Evolutionary conservation across 768 basidiomycete genomes (phyloP), one percentile per base, ranked within the genome.

Genomic region (Jaapia argillacea): DNA sequence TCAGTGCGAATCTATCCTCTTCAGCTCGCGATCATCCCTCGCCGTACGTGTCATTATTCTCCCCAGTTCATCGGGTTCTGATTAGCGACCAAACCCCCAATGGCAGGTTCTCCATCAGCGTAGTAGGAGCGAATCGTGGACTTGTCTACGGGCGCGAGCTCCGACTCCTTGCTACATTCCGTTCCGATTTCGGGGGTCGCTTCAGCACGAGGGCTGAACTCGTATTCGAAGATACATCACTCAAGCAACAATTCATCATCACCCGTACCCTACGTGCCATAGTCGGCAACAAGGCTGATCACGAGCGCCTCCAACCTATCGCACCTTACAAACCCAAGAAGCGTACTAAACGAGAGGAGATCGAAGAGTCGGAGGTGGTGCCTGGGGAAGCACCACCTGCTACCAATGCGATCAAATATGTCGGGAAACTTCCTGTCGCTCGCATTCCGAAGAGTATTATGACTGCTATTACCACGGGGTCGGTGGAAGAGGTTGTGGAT

Each of bases 171-270:
- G 43, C 75, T 18, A 56, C 46, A 0, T 61, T 75, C 24, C 53
- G 47, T 3, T 63, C 70, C 0, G 5, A 25, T 0, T 27, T 48
- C 0, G 47, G 41, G 24, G 79, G 80, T 6, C 62, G 72, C 2
- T 75, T 66, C 45, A 66, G 76, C 41, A 75, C 76, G 36, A 68
- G 74, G 0, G 46, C 75, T 3, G 77, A 81, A 48, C 47, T 83
- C 16, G 41, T 66, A 0, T 75, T 83, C 51, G 57, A 73, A 47
- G 73, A 78, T 47, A 51, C 54, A 0, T 61, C 62, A 21, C 59
- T 71, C 6, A 52, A 57, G 6, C 67, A 69, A 27, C 57, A 49
- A 1, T 79, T 79, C 50, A 48, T 70, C 10, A 79, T 81, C 27
- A 62, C 67, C 0, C 69, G 75, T 2, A 48, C 60, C 2, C 47